Evolutionary conservation across 2,329 filamentous ascomycete genomes (phyloP), one percentile per base, ranked within the genome.

Genomic region (Periconia sp.): DNA sequence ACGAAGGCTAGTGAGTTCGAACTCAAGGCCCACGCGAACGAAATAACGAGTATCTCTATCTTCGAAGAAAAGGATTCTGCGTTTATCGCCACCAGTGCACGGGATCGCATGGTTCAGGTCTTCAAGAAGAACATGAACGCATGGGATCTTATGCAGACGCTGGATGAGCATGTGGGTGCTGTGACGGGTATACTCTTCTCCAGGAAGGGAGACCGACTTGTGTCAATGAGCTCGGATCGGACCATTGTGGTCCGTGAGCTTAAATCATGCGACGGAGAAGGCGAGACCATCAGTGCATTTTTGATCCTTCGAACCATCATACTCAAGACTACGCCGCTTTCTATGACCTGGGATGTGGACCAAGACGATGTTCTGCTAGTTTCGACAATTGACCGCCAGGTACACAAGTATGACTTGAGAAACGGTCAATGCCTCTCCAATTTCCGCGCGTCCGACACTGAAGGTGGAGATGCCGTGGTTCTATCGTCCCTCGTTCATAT

Each of bases 61-160:
- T 84, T 84, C 57, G 82, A 89, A 55, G 82, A 87, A 50, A 76
- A 80, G 1, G 75, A 79, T 1, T 78, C 74, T 33, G 80, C 83
- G 24, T 75, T 96, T 32, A 78, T 97, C 56, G 92, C 89, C 13
- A 91, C 87, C 63, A 56, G 59, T 19, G 89, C 90, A 24, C 82
- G 94, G 53, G 94, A 99, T 70, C 86, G 94, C 36, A 96, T 88
- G n/a, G 83, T 92, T 1, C 94, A 99, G 66, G 74, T 99, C n/a
- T 97, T 96, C 65, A 78, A 82, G 47, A 77, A 78, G 17, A 72
- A 73, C 1, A 75, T 71, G 10, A 79, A 83, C 2, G 72, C 71
- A 3, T 87, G 95, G 68, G 82, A 88, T 44, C 81, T 96, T 43
- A 82, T 96, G 37, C 94, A 99, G 68, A 99, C 94, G 0, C 81